phyloP scores from a whole-genome alignment of 169 alveolate species.

The Cryptosporidium tyzzeri region DNA sequence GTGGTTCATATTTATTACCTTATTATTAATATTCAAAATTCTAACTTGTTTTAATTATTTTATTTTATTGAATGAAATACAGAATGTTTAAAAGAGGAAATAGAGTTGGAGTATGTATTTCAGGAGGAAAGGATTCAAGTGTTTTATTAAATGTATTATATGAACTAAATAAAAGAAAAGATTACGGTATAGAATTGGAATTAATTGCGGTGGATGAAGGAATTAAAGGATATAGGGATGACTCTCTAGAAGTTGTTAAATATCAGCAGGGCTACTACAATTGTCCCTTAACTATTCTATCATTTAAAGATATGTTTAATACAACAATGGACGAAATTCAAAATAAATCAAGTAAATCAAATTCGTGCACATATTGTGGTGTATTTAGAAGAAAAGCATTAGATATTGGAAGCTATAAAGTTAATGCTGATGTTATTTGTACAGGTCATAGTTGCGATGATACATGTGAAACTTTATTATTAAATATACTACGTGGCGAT shows the following conservation, averaged over 20 bases:
- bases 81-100: conserved; percentile 89
- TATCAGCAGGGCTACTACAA: conserved; percentile 85
- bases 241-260: conserved; percentile 93
- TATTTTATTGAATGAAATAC: not conserved
- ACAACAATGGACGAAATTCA: conserved; percentile 98
- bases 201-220: conserved; percentile 98
- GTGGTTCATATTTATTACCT: not conserved
- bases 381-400: conserved; percentile 96
- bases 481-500: conserved; percentile 97
- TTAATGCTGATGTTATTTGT: conserved; percentile 92
- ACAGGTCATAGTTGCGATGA: conserved; percentile 99
- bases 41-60: not conserved
- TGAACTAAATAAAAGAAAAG: conserved; percentile 90
- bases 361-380: conserved; percentile 95
- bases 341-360: conserved; percentile 89
- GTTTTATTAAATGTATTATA: conserved; percentile 95
- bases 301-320: conserved; percentile 92
- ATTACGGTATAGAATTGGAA: conserved; percentile 91
- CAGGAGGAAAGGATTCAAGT: conserved; percentile 99
- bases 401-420: conserved; percentile 94
- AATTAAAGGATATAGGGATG: conserved; percentile 97
- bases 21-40: too few species aligned
- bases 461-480: conserved; percentile 96
- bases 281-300: conserved; percentile 90
- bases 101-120: conserved; percentile 94